Conservation (phyloP, 192 early-diverging fungal species). For the Borealophlyctis nickersoniae region DNA sequence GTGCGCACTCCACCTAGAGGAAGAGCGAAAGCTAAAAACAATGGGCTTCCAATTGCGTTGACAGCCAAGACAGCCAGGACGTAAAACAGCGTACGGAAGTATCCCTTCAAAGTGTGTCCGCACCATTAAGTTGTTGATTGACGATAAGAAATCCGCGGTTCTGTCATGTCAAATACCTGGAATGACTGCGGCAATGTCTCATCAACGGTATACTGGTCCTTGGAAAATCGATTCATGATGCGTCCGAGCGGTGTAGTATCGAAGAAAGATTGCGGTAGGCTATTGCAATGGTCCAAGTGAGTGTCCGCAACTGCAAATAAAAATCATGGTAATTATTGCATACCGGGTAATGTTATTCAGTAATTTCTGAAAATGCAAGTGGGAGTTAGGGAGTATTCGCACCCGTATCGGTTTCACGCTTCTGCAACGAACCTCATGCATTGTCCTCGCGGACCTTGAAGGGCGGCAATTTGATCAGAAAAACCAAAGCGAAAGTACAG, state of each 20-base stretch:
- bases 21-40: constrained; percentile 47
- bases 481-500: neutral
- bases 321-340: too few species aligned
- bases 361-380: too few species aligned
- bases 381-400: too few species aligned
- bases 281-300: too few species aligned
- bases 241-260: constrained; percentile 81
- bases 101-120: constrained; percentile 28
- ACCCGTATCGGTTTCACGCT: too few species aligned
- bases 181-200: constrained; percentile 57
- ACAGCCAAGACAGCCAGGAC: constrained; percentile 48
- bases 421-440: too few species aligned
- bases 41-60: constrained; percentile 45
- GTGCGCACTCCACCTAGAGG: constrained; percentile 36
- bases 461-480: too few species aligned
- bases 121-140: too few species aligned
- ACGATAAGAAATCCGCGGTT: too few species aligned
- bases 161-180: too few species aligned
- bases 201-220: constrained; percentile 79
- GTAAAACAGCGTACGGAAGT: constrained; percentile 47
- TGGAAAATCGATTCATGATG: constrained; percentile 85
- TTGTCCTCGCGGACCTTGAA: constrained; percentile 60
- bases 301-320: too few species aligned
- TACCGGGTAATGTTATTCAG: constrained; percentile 66
- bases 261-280: constrained; percentile 74